Percentiles rank a stretch among this genome's conserved stretches.
Conservation (phyloP, 495 filamentous ascomycete genomes). For the Aspergillus sclerotiicarbonarius region DNA sequence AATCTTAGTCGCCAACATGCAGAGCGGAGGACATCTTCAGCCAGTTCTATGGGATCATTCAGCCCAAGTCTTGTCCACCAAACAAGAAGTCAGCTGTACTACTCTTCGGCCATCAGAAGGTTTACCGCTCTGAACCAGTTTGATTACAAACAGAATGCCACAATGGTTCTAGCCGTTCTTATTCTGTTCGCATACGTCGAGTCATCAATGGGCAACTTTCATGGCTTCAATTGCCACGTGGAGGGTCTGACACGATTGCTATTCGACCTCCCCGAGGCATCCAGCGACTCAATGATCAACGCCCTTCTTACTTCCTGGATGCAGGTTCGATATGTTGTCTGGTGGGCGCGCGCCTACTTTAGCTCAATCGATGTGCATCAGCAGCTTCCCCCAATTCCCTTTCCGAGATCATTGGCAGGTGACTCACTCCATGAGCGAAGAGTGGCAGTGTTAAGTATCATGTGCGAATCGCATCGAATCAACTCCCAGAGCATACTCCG, state of each 20-base stretch:
- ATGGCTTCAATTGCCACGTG: constrained; percentile 27
- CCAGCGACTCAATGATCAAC: background rate
- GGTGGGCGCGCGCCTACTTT: constrained; percentile 32
- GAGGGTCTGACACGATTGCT: constrained; percentile 18
- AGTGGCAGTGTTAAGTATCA: constrained; percentile 23
- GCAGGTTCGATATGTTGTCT: constrained; percentile 23
- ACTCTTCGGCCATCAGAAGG: constrained; percentile 24
- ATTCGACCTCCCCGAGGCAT: background rate
- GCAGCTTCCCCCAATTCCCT: constrained; percentile 9
- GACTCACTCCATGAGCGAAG: constrained; percentile 19
- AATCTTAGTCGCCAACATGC: constrained; percentile 24
- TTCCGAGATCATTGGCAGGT: constrained; percentile 11
- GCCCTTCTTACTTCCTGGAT: constrained; percentile 26
- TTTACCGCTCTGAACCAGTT: constrained; percentile 11
- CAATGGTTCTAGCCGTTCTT: constrained; percentile 14
- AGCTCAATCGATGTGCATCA: constrained; percentile 20
- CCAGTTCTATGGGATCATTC: constrained; percentile 11
- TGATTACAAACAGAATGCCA: constrained; percentile 10
- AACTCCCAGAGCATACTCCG: constrained; percentile 18
- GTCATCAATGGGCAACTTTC: constrained; percentile 29
- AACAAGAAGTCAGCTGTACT: constrained; percentile 28
- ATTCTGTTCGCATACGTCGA: constrained; percentile 30
- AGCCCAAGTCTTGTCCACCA: constrained; percentile 24
- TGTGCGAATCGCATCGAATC: constrained; percentile 32
- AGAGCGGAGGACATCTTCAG: constrained; percentile 11